Base-by-base conservation (phyloP, 805 yeast genomes). In the Kazachstania psychrophila region DNA sequence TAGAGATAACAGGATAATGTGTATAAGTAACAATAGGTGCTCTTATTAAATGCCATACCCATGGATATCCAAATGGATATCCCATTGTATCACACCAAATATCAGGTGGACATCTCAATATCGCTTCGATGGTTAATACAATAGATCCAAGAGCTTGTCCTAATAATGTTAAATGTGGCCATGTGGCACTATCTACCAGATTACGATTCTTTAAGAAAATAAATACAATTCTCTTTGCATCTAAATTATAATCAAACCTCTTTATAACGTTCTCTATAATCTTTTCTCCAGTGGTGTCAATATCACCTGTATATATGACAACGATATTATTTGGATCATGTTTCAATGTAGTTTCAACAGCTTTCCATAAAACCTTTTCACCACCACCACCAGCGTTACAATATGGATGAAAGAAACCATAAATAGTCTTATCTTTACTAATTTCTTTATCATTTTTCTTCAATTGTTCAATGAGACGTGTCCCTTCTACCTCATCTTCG, bases 361-460 rank as follows among this genome's bases (percentile, higher is more conserved):
- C 95, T 38, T 84, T 87, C 98, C 98, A 92, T 28, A 92, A 65
- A 0, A 92, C 98, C 39, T 89, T 74, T 56, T 92, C 99, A 17
- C 99, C 99, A 22, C 99, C 99, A 14, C 99, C 99, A 31, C 94
- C 95, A 27, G 95, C 94, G 55, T 83, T 84, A 45, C 96, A 87
- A 49, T 79, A 83, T 0, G 98, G 98, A 61, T 92, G 99, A 65
- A 92, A 87, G 52, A 82, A 88, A 5, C 97, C 99, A 54, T 66
- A 79, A 9, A 85, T 58, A 8, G 68, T 46, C 18, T 47, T 48
- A 9, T 42, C 8, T 31, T 43, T 31, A 44, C 23, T 13, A 31
- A 37, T 20, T 34, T 43, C n/a, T 42, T 36, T 17, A 39, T 43
- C 16, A 28, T 25, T 23, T 40, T 43, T 34, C 24, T 35, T 10